Percentiles rank a stretch among this genome's conserved stretches.
Evolutionary conservation across 2,329 filamentous ascomycete genomes (phyloP).

Genomic region (Colletotrichum sp.): DNA sequence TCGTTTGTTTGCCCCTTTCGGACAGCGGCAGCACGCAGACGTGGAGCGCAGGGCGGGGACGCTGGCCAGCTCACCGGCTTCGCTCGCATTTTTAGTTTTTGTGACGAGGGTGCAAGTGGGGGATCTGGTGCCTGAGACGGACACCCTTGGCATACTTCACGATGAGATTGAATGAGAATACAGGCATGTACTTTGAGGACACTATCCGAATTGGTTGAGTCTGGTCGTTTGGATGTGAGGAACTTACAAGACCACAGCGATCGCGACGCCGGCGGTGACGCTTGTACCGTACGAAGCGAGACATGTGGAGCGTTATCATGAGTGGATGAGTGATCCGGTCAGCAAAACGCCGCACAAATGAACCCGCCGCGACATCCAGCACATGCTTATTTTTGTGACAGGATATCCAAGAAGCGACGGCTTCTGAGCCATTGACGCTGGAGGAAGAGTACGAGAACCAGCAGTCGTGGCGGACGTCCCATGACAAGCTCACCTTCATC

Average conservation of each 20-base stretch:
- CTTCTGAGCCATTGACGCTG: slow-evolving; percentile 82
- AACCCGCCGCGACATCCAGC: not conserved
- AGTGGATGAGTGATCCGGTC: slow-evolving; percentile 88
- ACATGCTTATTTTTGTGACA: slow-evolving; percentile 30
- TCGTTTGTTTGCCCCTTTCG: not conserved
- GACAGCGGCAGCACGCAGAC: slow-evolving; percentile 3
- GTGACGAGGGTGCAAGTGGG: not conserved
- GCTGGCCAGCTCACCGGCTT: not conserved
- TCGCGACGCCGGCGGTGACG: slow-evolving; percentile 69
- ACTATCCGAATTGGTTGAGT: not conserved
- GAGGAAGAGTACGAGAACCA: slow-evolving; percentile 91
- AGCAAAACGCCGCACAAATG: slow-evolving; percentile 13
- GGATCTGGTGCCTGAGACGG: not conserved
- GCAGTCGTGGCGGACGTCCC: slow-evolving; percentile 78
- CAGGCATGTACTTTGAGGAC: slow-evolving; percentile 33
- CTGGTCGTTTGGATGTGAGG: not conserved
- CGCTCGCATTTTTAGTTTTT: not conserved
- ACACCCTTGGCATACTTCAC: not conserved
- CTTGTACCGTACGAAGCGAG: slow-evolving; percentile 84
- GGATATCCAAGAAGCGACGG: slow-evolving; percentile 82
- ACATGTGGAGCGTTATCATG: slow-evolving; percentile 84
- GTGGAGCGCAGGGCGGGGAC: not conserved
- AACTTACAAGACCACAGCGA: slow-evolving; percentile 51
- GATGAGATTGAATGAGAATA: slow-evolving; percentile 52
- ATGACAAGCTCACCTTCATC: slow-evolving; percentile 94